These are phyloP conservation scores for Clonostachys sp. DNA, from an alignment of 2,329 filamentous ascomycete species.

Conservation along the genomic window DNA sequence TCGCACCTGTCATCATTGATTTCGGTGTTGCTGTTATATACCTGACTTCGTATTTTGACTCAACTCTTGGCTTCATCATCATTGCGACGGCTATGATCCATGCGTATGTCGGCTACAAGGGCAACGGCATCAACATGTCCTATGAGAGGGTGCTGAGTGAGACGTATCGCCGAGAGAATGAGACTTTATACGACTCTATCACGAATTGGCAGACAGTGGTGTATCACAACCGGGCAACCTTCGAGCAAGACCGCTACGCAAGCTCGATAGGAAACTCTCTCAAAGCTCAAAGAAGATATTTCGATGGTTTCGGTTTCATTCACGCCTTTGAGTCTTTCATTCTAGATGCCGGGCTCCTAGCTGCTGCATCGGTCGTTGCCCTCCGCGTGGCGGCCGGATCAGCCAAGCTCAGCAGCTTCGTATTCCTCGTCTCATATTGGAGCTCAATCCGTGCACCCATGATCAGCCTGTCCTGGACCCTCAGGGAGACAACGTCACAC, in stretches of 20 bases:
- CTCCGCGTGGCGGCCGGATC: constrained; percentile 3
- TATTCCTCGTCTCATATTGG: constrained; percentile 65
- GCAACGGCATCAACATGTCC: constrained; percentile 5
- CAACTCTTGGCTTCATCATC: constrained; percentile 10
- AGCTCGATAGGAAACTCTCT: constrained; percentile 4
- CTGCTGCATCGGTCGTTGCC: background rate
- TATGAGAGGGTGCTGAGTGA: constrained; percentile 6
- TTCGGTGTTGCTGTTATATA: constrained; percentile 48
- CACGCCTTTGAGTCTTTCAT: constrained; percentile 5
- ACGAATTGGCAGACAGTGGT: constrained; percentile 48
- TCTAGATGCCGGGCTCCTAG: constrained; percentile 8
- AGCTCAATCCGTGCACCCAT: constrained; percentile 30
- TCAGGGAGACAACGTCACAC: constrained; percentile 23
- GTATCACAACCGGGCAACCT: constrained; percentile 20
- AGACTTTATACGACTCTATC: constrained; percentile 11
- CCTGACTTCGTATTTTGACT: constrained; percentile 50
- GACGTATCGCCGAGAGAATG: constrained; percentile 7
- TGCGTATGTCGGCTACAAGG: constrained; percentile 7
- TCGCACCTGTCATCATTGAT: constrained; percentile 8
- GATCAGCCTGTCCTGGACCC: constrained; percentile 20
- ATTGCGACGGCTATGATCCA: constrained; percentile 10
- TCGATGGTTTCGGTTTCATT: constrained; percentile 5
- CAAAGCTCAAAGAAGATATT: constrained; percentile 3
- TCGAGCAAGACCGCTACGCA: constrained; percentile 13
- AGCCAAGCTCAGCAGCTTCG: constrained; percentile 47